Base-by-base conservation (phyloP, 805 yeast species). In the Tetrapisispora phaffii region DNA sequence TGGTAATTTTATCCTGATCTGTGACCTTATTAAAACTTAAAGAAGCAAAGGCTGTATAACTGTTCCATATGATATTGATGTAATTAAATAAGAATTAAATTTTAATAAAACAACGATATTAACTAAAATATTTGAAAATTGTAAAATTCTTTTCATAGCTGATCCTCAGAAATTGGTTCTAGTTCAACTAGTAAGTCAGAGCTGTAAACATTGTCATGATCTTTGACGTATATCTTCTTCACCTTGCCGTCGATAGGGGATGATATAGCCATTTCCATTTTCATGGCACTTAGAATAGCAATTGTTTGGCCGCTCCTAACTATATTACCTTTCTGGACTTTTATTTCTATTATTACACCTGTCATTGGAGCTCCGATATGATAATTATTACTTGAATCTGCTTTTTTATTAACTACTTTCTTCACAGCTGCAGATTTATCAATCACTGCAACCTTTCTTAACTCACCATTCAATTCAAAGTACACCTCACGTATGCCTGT, bases 351-450 rank as follows among this genome's bases (percentile, higher is more conserved):
- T 48, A 89, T 86, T 50, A 88, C 96, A 71, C 97, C 97, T 39
- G 97, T 90, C 97, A 89, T 89, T 68, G 97, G 97, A 3, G 97
- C 94, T 53, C 96, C 97, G 51, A 90, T 81, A 53, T 90, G 96
- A 60, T 82, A 83, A 45, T 93, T 86, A 65, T 85, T 83, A 62
- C 76, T 79, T 16, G 84, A 73, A 55, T 83, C 85, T 44, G 96
- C 97, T 75, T 89, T 90, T 53, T 87, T 83, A 65, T 96, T 81
- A 29, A 88, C 71, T 49, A 84, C 75, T 39, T 84, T 76, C 67
- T 87, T 96, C 47, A 88, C 79, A 41, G 89, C 80, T 44, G 88
- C 85, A 37, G 77, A 76, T 69, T 82, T 84, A 71, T 89, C 97
- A 52, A 82, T 87, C 50, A 90, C 83, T 24, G 94, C 75, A 51